phyloP scores from a whole-genome alignment of 768 basidiomycete genomes.

The Tylopilus balloui region DNA sequence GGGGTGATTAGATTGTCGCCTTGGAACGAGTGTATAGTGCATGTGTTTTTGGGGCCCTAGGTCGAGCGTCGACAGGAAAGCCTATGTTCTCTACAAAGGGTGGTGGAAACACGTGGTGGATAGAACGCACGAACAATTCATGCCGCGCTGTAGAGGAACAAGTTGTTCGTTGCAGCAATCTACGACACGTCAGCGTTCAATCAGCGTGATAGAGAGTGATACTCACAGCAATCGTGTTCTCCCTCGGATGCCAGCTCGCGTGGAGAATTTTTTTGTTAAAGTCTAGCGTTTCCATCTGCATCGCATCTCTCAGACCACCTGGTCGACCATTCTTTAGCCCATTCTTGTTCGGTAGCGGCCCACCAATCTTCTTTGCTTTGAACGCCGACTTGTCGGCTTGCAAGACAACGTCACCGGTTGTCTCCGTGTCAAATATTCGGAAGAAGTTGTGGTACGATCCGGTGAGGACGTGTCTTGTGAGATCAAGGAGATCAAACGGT shows the following conservation, averaged over 20 bases:
- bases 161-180: conserved; percentile 81
- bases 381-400: conserved; percentile 99
- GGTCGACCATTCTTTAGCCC: conserved; percentile 74
- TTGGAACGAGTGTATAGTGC: conserved; percentile 18
- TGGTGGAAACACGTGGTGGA: not conserved
- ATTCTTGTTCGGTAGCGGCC: conserved; percentile 67
- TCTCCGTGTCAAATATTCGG: conserved; percentile 96
- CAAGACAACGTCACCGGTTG: conserved; percentile 81
- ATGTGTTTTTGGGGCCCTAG: conserved; percentile 14
- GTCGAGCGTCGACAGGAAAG: conserved; percentile 9
- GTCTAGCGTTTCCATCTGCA: conserved; percentile 83
- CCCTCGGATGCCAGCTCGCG: conserved; percentile 95
- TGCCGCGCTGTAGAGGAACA: conserved; percentile 38
- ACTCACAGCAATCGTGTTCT: conserved; percentile 96
- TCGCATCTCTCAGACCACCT: conserved; percentile 69
- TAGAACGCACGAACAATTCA: conserved; percentile 21
- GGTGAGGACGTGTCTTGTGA: conserved; percentile 84
- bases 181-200: conserved; percentile 29
- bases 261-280: conserved; percentile 98
- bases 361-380: conserved; percentile 98
- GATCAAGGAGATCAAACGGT: conserved; percentile 1
- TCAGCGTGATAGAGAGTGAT: not conserved
- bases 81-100: conserved; percentile 12
- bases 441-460: conserved; percentile 99
- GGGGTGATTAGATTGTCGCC: conserved; percentile 27